Evolutionary conservation across 2,329 filamentous ascomycete genomes (phyloP), one percentile per base, ranked within the genome.

Genomic region (Pseudogymnoascus sp.): DNA sequence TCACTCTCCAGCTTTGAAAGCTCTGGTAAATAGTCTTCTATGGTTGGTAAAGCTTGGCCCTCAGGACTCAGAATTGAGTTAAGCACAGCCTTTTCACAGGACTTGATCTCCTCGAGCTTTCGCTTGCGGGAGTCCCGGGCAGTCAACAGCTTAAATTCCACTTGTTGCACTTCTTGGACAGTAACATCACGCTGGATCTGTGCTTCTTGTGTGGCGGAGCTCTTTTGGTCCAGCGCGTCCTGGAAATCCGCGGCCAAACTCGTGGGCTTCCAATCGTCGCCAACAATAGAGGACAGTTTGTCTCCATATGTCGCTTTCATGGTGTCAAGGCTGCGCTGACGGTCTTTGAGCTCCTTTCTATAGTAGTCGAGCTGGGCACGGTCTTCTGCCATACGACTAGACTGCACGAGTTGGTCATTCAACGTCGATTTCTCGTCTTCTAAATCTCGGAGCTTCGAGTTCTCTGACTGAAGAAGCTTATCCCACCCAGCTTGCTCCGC

Each of bases 331-430:
- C 89, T 89, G 36, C 85, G 83, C 73, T 89, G 84, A 63, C 88
- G 85, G 67, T 91, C 88, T 66, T 85, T 84, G 28, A 91, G 76
- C 71, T 96, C 90, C 69, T 92, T 93, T 70, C 89, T 92, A 36
- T 93, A 82, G 68, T 90, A 87, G 63, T 96, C 90, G 9, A 99
- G 81, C 69, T 90, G 88, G 11, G 93, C 95, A 38, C 92, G 84
- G 66, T 96, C 92, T 3, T 88, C 86, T 5, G 92, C 91, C 63
- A 90, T 84, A 63, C 88, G 87, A 2, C 90, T 96, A 64, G 88
- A 91, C 69, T 96, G 89, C 7, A 92, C 83, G 37, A 97, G 83
- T 72, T 97, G 93, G n/a, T 82, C 79, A 49, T 88, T 88, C 28
- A 97, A 80, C 68, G 82, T 86, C 37, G 89, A 85, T 64, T 84